Percentiles rank a stretch among this genome's conserved stretches.
These are phyloP conservation scores for Zancudomyces culisetae DNA, from an alignment of 371 early-diverging fungal species.

Conservation along the genomic window DNA sequence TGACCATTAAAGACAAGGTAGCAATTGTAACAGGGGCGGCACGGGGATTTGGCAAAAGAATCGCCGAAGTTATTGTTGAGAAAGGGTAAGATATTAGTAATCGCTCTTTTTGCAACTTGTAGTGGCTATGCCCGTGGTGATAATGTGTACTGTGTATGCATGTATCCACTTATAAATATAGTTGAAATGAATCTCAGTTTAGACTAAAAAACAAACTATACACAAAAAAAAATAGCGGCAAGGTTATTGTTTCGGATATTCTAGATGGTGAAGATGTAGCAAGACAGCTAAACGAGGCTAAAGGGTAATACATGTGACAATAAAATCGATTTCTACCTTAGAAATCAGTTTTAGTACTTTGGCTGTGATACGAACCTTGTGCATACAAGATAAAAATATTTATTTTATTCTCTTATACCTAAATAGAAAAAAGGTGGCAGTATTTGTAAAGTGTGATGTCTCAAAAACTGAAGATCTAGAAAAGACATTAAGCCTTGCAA, in stretches of 20 bases:
- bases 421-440: constrained; percentile 10
- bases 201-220: no score
- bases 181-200: no score
- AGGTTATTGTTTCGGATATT: constrained; percentile 41
- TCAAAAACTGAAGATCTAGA: constrained; percentile 26
- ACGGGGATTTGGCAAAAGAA: constrained; percentile 36
- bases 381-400: constrained; percentile 4
- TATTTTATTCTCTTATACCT: not conserved
- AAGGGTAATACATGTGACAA: no score
- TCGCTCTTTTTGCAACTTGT: no score
- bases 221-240: no score
- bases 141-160: no score
- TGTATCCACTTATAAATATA: no score
- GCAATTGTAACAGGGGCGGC: constrained; percentile 43
- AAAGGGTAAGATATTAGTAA: constrained; percentile 20
- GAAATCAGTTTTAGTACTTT: not conserved
- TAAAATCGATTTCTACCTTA: no score
- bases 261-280: constrained; percentile 21
- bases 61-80: constrained; percentile 25
- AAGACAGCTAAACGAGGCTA: constrained; percentile 15
- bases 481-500: constrained; percentile 27
- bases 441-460: constrained; percentile 37
- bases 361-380: constrained; percentile 4
- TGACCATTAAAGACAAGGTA: constrained; percentile 30
- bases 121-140: no score